These are phyloP conservation scores for Candida verbasci DNA, from an alignment of 805 yeast species.

Conservation along the genomic window DNA sequence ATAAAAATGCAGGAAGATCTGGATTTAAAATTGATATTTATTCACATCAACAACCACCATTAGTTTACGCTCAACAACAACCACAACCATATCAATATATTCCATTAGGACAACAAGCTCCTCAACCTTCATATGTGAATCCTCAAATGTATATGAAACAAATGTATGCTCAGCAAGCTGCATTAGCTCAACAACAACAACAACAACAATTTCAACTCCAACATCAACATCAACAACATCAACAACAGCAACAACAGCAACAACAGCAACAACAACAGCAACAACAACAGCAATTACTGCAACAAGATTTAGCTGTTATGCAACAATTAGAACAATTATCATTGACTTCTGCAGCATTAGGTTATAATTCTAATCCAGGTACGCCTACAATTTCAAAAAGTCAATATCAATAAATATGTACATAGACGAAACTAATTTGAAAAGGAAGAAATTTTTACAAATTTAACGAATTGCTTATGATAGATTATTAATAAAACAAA, in stretches of 20 bases:
- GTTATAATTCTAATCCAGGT: constrained; percentile 41
- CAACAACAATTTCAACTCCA: constrained; percentile 11
- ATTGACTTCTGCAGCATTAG: constrained; percentile 43
- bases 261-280: constrained; percentile 12
- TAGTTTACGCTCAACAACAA: constrained; percentile 2
- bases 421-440: neutral
- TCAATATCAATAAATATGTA: constrained; percentile 17
- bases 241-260: constrained; percentile 14
- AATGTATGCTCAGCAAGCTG: constrained; percentile 5
- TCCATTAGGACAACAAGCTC: constrained; percentile 3
- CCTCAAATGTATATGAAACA: constrained; percentile 3
- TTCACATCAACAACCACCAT: neutral
- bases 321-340: constrained; percentile 45
- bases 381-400: constrained; percentile 27
- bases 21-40: constrained; percentile 4
- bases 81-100: constrained; percentile 2
- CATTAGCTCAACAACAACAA: constrained; percentile 2
- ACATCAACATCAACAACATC: constrained; percentile 14
- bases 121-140: constrained; percentile 6
- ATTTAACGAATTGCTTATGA: too few species aligned
- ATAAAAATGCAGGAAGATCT: neutral
- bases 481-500: too few species aligned
- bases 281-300: constrained; percentile 14
- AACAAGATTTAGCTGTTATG: constrained; percentile 34
- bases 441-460: neutral